Conservation (phyloP, 805 yeast genomes). For the Nakazawaea wyomingensis region DNA sequence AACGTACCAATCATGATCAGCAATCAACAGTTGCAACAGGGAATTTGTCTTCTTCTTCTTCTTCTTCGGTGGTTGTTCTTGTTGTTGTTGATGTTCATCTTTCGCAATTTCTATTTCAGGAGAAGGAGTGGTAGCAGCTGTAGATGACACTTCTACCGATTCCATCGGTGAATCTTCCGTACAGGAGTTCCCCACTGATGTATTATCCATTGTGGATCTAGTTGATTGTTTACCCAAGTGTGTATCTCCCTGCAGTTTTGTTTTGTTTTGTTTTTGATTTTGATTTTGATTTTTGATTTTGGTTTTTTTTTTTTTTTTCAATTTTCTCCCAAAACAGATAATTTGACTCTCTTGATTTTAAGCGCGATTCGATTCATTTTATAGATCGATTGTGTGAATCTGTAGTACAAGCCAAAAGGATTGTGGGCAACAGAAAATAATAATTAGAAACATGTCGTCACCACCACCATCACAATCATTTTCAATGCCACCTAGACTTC, state of each 20-base stretch:
- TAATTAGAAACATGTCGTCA: too few species aligned
- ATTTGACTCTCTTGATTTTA: too few species aligned
- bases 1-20: slow-evolving; percentile 25
- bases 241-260: too few species aligned
- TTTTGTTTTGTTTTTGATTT: background rate
- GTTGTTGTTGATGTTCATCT: background rate
- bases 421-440: too few species aligned
- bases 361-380: too few species aligned
- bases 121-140: slow-evolving; percentile 1
- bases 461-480: too few species aligned
- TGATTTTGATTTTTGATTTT: too few species aligned
- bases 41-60: slow-evolving; percentile 3
- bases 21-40: slow-evolving; percentile 16
- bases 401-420: too few species aligned
- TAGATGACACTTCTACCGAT: background rate
- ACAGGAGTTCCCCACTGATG: background rate
- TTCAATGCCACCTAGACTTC: background rate
- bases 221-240: too few species aligned
- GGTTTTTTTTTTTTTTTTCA: too few species aligned
- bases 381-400: too few species aligned
- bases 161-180: background rate
- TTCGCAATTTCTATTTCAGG: background rate
- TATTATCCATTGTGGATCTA: background rate
- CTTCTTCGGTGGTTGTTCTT: slow-evolving; percentile 3
- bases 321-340: background rate